Evolutionary conservation across 2,329 filamentous ascomycete genomes (phyloP).

Genomic region (Fusarium sp.): DNA sequence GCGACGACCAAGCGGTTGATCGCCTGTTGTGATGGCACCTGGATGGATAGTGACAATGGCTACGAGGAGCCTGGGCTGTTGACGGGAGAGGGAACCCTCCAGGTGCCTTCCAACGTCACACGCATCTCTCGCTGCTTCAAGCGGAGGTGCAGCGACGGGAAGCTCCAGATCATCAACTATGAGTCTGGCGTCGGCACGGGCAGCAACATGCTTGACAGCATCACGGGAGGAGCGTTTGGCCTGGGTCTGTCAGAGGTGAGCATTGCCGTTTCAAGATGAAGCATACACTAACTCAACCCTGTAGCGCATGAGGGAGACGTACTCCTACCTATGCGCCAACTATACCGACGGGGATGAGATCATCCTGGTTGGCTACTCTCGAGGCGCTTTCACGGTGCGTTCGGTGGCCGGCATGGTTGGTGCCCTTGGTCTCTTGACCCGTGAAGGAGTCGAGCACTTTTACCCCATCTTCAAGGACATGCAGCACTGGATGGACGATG

Average conservation of each 20-base stretch:
- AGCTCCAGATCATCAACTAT: conserved; percentile 70
- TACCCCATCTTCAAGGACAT: conserved; percentile 68
- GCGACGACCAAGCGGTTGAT: conserved; percentile 59
- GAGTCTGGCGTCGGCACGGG: conserved; percentile 71
- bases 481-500: conserved; percentile 62
- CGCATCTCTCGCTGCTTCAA: conserved; percentile 69
- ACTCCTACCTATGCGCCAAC: conserved; percentile 72
- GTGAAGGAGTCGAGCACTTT: conserved; percentile 65
- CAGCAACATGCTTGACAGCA: conserved; percentile 59
- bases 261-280: background rate
- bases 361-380: conserved; percentile 67
- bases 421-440: conserved; percentile 63
- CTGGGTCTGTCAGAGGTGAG: conserved; percentile 64
- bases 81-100: conserved; percentile 55
- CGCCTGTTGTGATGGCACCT: conserved; percentile 66
- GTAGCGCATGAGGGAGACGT: conserved; percentile 70
- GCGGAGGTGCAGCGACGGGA: conserved; percentile 62
- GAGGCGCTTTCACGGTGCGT: conserved; percentile 69
- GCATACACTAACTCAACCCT: conserved; percentile 9
- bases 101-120: conserved; percentile 70
- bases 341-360: conserved; percentile 70
- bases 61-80: conserved; percentile 55
- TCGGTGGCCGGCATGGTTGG: conserved; percentile 67
- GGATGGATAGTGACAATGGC: conserved; percentile 65
- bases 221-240: conserved; percentile 68